Conservation (phyloP, 352 stramenopile species). For the Phytophthora agathidicida region DNA sequence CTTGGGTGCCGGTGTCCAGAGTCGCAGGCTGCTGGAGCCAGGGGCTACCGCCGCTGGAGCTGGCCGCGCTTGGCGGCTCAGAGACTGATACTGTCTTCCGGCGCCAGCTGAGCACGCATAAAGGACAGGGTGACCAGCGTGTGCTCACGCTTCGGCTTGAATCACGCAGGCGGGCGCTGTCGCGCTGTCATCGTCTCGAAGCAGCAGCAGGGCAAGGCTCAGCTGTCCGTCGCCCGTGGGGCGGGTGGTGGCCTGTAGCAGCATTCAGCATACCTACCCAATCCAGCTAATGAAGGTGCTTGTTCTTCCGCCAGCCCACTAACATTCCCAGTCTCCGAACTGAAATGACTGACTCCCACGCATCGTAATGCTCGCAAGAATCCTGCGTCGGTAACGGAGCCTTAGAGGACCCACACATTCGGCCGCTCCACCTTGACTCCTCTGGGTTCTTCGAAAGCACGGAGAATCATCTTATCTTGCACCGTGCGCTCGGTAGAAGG, state of each 20-base stretch:
- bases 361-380: constrained; percentile 32
- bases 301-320: constrained; percentile 5
- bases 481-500: constrained; percentile 5
- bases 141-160: constrained; percentile 8
- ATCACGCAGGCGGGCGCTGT: neutral
- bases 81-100: no score
- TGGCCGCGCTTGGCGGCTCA: no score
- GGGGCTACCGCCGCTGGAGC: no score
- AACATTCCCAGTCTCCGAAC: constrained; percentile 23
- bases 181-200: constrained; percentile 12
- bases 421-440: neutral
- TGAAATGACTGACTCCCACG: constrained; percentile 26
- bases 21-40: no score
- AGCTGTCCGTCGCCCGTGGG: neutral
- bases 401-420: constrained; percentile 20
- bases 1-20: neutral
- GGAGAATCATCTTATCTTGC: constrained; percentile 24
- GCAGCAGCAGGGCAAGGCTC: constrained; percentile 16
- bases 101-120: no score
- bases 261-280: no score
- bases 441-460: constrained; percentile 33
- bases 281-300: no score
- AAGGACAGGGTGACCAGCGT: constrained; percentile 4
- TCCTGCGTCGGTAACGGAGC: constrained; percentile 29
- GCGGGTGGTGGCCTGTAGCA: no score